Base-by-base conservation (phyloP, 2,329 filamentous ascomycete species). In the Talaromyces sp. region DNA sequence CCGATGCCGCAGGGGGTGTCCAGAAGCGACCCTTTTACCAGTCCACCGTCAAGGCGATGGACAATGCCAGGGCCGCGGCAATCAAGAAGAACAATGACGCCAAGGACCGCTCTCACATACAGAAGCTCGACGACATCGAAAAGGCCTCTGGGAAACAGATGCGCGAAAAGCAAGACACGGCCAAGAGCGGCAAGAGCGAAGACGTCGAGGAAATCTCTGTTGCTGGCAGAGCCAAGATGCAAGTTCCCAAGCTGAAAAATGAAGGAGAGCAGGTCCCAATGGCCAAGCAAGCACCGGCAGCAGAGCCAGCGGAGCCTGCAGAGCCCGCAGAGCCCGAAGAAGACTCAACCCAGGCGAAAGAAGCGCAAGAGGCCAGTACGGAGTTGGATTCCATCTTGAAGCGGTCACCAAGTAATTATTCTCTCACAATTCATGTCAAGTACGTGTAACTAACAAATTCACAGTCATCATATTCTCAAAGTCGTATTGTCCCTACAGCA, bases 391-490 rank as follows among this genome's bases (percentile, higher is more conserved):
- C 76, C 8, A 96, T 98, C 55, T 76, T 98, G 65, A 95, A 93
- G 79, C 89, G 87, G 71, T 87, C 91, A 3, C 92, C 93, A 17
- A 88, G 92, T 96, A 17, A 88, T 92, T 95, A 85, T 67, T 85
- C 79, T 44, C 36, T 36, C 30, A n/a, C 25, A 53, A 53, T 28
- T 22, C 11, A 28, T 30, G 49, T 6, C n/a, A 53, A 30, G 15
- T 53, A n/a, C 6, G 3, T 36, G n/a, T 27, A 44, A 59, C 58
- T 67, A 57, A 19, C 53, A 53, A 22, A 19, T 47, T 47, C 60
- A 7, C 66, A 95, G 92, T 98, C 63, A 90, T 97, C 73, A 91
- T 99, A 69, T 98, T 98, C 80, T 96, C 92, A 65, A 98, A 99
- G 77, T 86, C 90, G 1, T 96, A 93, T 78, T 99, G 95, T 75